These are phyloP conservation scores for Tephrocybe sp. DNA, from an alignment of 768 basidiomycete genomes.

Conservation along the genomic window DNA sequence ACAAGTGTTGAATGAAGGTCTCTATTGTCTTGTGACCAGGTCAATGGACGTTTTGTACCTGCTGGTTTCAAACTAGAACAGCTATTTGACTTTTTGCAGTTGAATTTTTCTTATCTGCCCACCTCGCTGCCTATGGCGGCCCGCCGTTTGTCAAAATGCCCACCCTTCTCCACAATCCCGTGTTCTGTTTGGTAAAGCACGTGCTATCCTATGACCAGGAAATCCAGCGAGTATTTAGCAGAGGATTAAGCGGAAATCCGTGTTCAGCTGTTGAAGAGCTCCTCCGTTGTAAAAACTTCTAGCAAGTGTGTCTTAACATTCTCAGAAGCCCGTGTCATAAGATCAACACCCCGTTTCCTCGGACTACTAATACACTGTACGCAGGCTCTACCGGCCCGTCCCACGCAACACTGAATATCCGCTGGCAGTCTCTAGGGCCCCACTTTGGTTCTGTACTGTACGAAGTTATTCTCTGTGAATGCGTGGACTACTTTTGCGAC, in stretches of 20 bases:
- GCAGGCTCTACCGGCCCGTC: conserved; percentile 11
- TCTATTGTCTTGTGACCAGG: neutral
- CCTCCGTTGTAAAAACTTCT: neutral
- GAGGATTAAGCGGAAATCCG: conserved; percentile 16
- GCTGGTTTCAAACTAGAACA: conserved; percentile 3
- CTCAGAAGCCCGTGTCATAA: conserved; percentile 11
- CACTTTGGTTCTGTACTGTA: no score
- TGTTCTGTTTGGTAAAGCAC: conserved; percentile 10
- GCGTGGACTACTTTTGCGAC: neutral
- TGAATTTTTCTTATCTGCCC: neutral
- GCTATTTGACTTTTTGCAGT: conserved; percentile 11
- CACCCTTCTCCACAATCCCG: neutral
- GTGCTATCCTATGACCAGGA: conserved; percentile 11
- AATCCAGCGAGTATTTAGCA: conserved; percentile 8
- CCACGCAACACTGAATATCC: neutral
- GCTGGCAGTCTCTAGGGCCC: neutral
- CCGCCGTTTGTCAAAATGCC: conserved; percentile 5
- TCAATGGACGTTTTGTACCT: conserved; percentile 7
- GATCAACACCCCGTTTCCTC: conserved; percentile 3
- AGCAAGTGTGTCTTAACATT: neutral
- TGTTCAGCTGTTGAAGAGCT: neutral
- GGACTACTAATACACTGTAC: neutral
- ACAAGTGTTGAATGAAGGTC: conserved; percentile 46
- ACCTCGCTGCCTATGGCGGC: conserved; percentile 5
- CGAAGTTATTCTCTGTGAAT: neutral